These are phyloP conservation scores for Anthoceros angustus DNA, from an alignment of 225 moss, liverwort and hornwort genomes.

Conservation along the genomic window DNA sequence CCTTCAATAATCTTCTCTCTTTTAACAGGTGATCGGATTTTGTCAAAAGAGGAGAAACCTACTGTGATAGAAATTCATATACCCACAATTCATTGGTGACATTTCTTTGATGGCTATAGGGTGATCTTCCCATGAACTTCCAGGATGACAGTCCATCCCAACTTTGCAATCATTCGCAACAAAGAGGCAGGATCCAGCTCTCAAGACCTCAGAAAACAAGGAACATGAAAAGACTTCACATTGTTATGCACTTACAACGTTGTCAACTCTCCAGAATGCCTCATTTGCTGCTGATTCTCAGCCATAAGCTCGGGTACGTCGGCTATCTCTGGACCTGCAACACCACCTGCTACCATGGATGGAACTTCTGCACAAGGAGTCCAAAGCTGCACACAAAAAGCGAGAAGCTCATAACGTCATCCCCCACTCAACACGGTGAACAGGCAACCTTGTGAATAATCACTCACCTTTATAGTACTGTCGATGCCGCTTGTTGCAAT, in stretches of 20 bases:
- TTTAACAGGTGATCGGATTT: neutral
- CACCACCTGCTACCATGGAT: constrained; percentile 55
- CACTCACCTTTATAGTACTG: constrained; percentile 73
- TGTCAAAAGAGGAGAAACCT: no score
- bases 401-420: neutral
- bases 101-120: no score
- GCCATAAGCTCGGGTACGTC: constrained; percentile 62
- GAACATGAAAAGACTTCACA: neutral
- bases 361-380: constrained; percentile 53
- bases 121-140: neutral
- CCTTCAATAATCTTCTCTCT: neutral
- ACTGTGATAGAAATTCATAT: no score
- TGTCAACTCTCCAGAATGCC: constrained; percentile 23
- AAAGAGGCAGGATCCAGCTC: neutral
- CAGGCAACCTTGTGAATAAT: neutral
- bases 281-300: constrained; percentile 79
- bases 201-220: neutral
- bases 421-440: neutral
- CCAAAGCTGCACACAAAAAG: constrained; percentile 46
- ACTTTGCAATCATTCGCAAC: neutral
- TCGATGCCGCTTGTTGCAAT: constrained; percentile 96
- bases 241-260: constrained; percentile 17
- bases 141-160: neutral
- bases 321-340: constrained; percentile 39
- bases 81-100: no score